These are phyloP conservation scores for Garcia nutans DNA, from an alignment of 345 rosid species.

Conservation along the genomic window DNA sequence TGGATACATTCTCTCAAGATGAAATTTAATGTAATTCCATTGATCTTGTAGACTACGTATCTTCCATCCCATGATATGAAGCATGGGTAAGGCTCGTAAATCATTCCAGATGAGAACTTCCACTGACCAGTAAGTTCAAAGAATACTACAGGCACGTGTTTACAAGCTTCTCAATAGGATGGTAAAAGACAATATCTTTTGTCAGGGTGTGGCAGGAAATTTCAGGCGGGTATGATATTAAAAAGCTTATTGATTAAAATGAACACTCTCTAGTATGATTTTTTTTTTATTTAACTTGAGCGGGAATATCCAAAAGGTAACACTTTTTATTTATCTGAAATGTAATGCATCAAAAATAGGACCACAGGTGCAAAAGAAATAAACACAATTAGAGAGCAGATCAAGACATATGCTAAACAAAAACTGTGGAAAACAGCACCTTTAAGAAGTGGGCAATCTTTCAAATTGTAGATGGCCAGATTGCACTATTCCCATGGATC, in stretches of 20 bases:
- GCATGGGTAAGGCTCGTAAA: not conserved
- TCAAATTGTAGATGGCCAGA: not conserved
- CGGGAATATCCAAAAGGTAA: not conserved
- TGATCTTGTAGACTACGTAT: not conserved
- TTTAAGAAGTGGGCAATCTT: not conserved
- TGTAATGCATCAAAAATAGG: no score
- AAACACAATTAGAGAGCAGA: no score
- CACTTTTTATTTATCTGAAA: no score
- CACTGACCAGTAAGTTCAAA: not conserved
- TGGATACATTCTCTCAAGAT: not conserved
- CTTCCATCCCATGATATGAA: not conserved
- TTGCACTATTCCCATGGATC: not conserved
- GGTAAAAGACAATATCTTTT: not conserved
- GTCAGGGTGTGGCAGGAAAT: constrained; percentile 3
- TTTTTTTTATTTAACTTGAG: not conserved
- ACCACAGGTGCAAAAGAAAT: no score
- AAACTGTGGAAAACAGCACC: no score
- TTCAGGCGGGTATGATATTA: not conserved
- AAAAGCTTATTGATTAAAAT: not conserved
- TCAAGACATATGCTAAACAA: no score
- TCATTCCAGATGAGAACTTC: not conserved
- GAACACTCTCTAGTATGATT: not conserved
- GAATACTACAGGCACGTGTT: not conserved
- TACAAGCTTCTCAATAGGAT: not conserved
- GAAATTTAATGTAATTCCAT: not conserved